Evolutionary conservation across 1,284 basidiomycete genomes (phyloP), one percentile per base, ranked within the genome.

Genomic region (Flammula alnicola): DNA sequence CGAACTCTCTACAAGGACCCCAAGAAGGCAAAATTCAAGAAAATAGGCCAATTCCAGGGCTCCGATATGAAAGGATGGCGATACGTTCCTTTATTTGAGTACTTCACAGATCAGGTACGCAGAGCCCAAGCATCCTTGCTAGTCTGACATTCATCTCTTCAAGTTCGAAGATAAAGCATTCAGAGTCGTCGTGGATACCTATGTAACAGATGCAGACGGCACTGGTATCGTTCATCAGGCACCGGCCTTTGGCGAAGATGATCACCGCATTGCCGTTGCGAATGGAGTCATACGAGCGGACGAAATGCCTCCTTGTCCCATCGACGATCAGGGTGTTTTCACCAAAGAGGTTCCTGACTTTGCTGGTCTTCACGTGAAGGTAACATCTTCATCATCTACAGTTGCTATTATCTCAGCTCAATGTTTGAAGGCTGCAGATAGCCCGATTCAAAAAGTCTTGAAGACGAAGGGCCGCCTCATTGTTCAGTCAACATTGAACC

Each of bases 141-240:
- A 6, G 35, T 20, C 31, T 30, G 11, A 16, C 20, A 17, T 42
- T 29, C 10, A 37, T 52, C 10, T 35, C 40, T 44, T 27, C 41
- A 0, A 96, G 90, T 99, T 85, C 68, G 89, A 93, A 68, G 93
- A 95, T 68, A 86, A 84, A 57, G 96, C 93, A 0, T 99, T 98
- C 80, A 77, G 89, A 49, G 93, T 99, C 12, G 70, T 99, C 5
- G 80, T 83, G 22, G 97, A 99, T 67, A 88, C 86, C 0, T 99
- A 99, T 66, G 96, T 99, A 44, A 98, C 94, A 2, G 91, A 88
- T 58, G 81, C 86, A 10, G 93, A 95, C 49, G 96, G 97, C 72
- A 99, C 97, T 30, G 96, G 96, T 68, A 96, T 99, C 63, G 97
- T 99, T 41, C 97, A 99, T 69, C 97, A 99, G 74, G 95, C 97